These are phyloP conservation scores for Penicillium nucicola DNA, from an alignment of 495 filamentous ascomycete species.

Conservation along the genomic window DNA sequence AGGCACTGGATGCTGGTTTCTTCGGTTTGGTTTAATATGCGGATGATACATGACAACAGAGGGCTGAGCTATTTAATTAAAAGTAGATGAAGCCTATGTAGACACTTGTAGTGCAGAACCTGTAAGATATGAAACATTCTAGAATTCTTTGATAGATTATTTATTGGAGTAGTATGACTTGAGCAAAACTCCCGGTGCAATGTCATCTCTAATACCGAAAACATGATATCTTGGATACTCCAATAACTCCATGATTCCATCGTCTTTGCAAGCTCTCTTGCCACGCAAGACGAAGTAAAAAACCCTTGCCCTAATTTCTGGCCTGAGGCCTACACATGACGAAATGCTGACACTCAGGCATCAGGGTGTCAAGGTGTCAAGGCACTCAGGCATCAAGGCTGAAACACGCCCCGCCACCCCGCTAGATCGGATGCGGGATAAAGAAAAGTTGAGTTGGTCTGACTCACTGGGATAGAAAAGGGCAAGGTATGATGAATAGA, in stretches of 20 bases:
- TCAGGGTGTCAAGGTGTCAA: too few species aligned
- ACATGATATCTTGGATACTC: too few species aligned
- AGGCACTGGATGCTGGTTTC: slow-evolving; percentile 15
- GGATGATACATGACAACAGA: slow-evolving; percentile 4
- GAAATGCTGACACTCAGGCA: slow-evolving; percentile 3
- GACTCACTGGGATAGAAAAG: slow-evolving; percentile 13
- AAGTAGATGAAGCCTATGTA: slow-evolving; percentile 7
- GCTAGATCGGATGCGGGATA: slow-evolving; percentile 5
- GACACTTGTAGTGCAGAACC: slow-evolving; percentile 2
- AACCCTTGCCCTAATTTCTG: slow-evolving; percentile 3
- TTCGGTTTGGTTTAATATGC: slow-evolving; percentile 10
- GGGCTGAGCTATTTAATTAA: slow-evolving; percentile 2
- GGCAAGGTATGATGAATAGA: neutral
- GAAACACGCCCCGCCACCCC: slow-evolving; percentile 7
- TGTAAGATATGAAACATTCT: slow-evolving; percentile 1
- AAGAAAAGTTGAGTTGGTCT: slow-evolving; percentile 6
- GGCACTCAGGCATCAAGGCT: slow-evolving; percentile 3
- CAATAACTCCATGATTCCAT: too few species aligned
- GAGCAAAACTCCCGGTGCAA: too few species aligned
- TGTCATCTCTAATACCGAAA: too few species aligned
- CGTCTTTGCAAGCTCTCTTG: too few species aligned
- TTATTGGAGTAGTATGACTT: too few species aligned
- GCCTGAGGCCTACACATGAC: neutral
- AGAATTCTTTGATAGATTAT: too few species aligned
- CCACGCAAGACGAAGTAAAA: neutral